These are phyloP conservation scores for Lasiosphaeria hispida DNA, from an alignment of 495 filamentous ascomycete genomes.

Conservation along the genomic window DNA sequence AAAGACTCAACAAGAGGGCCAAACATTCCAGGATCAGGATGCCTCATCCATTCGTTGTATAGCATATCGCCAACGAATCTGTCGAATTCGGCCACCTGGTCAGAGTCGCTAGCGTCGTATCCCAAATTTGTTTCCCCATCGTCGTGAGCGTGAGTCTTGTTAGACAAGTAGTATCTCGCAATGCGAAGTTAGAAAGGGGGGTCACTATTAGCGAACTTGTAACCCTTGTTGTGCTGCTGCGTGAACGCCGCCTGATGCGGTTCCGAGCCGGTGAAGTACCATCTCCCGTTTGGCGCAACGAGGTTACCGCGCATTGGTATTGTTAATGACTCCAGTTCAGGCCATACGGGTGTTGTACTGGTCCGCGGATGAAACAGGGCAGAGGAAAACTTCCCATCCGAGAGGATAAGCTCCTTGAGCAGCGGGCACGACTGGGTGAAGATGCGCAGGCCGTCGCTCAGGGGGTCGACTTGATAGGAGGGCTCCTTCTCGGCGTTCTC, in stretches of 20 bases:
- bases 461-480: background rate
- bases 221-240: constrained; percentile 1
- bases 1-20: background rate
- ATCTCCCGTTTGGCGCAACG: background rate
- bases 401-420: constrained; percentile 3
- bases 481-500: constrained; percentile 1
- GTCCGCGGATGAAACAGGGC: background rate
- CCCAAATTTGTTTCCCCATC: constrained; percentile 4
- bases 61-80: background rate
- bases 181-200: background rate
- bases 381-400: constrained; percentile 4
- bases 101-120: background rate
- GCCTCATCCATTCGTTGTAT: background rate
- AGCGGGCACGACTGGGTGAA: constrained; percentile 5
- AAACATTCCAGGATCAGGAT: background rate
- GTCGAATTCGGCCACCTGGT: background rate
- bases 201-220: background rate
- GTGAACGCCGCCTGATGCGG: background rate
- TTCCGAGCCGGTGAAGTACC: constrained; percentile 5
- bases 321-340: constrained; percentile 2
- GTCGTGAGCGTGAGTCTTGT: background rate
- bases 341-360: background rate
- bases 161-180: background rate
- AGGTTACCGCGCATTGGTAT: constrained; percentile 4
- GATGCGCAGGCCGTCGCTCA: constrained; percentile 2